Evolutionary conservation across 164 flowering plant genomes (phyloP).

Genomic region (Magnolia sinica): DNA sequence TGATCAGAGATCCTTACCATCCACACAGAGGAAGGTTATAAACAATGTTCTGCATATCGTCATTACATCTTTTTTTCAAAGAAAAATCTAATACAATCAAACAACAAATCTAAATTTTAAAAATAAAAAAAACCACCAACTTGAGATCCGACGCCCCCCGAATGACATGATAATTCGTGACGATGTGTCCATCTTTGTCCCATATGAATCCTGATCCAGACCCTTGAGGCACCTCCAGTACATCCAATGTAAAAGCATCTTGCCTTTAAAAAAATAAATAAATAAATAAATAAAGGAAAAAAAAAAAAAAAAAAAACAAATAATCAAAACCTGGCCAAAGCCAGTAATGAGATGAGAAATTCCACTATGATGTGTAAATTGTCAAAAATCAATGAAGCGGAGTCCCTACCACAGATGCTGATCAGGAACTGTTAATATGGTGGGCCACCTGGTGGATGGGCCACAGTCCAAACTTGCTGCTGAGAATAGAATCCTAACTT

Average conservation of each 20-base stretch:
- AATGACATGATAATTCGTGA: slow-evolving; percentile 95
- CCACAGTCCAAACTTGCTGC: too few relatives aligned
- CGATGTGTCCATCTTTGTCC: slow-evolving; percentile 87
- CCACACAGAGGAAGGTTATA: too few relatives aligned
- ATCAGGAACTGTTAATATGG: not conserved
- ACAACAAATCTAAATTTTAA: not conserved
- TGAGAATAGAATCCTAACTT: not conserved
- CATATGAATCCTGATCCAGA: slow-evolving; percentile 96
- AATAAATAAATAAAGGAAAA: not conserved
- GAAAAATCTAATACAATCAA: not conserved
- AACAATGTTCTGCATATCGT: too few relatives aligned
- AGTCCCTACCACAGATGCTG: too few relatives aligned
- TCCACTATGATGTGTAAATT: not conserved
- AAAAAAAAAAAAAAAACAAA: too few relatives aligned
- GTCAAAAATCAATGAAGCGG: not conserved
- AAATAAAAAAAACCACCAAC: slow-evolving; percentile 32
- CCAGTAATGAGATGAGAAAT: not conserved
- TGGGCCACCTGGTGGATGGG: not conserved
- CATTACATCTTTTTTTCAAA: too few relatives aligned
- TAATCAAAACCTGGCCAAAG: too few relatives aligned
- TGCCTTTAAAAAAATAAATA: slow-evolving; percentile 45
- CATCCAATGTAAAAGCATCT: slow-evolving; percentile 92
- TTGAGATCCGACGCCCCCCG: slow-evolving; percentile 97
- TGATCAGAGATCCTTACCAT: too few relatives aligned
- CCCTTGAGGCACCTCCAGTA: slow-evolving; percentile 94